Conservation (phyloP, 805 yeast genomes). For the Suhomyces sp. region DNA sequence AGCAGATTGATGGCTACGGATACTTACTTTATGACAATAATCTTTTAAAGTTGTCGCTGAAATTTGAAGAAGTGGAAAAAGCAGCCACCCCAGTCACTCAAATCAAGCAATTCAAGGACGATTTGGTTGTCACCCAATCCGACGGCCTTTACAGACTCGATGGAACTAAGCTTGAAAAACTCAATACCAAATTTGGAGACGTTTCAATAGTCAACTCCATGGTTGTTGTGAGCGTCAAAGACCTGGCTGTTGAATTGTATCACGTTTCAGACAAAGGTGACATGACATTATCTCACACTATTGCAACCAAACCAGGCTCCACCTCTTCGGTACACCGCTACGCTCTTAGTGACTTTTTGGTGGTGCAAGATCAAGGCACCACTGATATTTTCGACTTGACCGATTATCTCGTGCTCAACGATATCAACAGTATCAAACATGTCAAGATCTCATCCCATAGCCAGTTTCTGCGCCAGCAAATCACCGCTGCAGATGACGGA, state of each 20-base stretch:
- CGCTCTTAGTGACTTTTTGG: constrained; percentile 10
- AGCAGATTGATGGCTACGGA: constrained; percentile 12
- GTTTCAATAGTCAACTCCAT: constrained; percentile 8
- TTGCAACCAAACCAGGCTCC: neutral
- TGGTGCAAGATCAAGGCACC: constrained; percentile 2
- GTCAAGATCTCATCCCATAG: constrained; percentile 4
- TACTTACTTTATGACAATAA: constrained; percentile 10
- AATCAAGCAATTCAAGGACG: constrained; percentile 10
- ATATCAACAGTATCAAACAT: constrained; percentile 15
- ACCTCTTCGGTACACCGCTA: constrained; percentile 1
- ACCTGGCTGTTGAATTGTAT: constrained; percentile 4
- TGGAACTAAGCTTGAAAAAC: neutral
- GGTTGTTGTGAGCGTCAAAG: neutral
- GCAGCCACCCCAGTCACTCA: constrained; percentile 1
- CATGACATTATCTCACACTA: neutral
- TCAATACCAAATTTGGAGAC: neutral
- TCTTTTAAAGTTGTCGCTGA: constrained; percentile 8
- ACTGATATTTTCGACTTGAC: constrained; percentile 18
- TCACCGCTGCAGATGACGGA: neutral
- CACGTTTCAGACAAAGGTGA: constrained; percentile 1
- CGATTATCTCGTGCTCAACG: constrained; percentile 17
- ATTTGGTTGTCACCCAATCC: constrained; percentile 6
- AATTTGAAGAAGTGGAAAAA: neutral
- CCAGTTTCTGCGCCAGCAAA: neutral
- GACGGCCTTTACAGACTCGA: constrained; percentile 7